Conservation (phyloP, 768 basidiomycete genomes). For the Lepiota venenata region DNA sequence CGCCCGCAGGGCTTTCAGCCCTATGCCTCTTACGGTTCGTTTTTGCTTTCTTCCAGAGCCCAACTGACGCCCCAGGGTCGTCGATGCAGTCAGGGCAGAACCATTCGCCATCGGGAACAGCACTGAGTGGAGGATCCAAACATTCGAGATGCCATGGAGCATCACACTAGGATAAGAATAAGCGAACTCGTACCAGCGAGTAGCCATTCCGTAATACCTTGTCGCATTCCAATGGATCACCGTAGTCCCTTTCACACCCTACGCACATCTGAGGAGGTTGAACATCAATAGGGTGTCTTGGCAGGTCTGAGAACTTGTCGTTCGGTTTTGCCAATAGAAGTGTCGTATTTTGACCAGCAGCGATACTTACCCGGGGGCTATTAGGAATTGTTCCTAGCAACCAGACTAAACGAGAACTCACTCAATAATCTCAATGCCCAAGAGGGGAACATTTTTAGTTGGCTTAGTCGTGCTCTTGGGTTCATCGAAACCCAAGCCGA, state of each 20-base stretch:
- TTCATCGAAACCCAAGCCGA: slow-evolving; percentile 76
- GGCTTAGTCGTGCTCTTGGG: slow-evolving; percentile 89
- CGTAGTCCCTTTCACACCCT: slow-evolving; percentile 66
- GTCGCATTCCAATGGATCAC: slow-evolving; percentile 86
- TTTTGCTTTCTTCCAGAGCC: slow-evolving; percentile 28
- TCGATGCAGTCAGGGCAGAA: slow-evolving; percentile 77
- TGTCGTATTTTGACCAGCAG: slow-evolving; percentile 84
- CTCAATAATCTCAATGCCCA: slow-evolving; percentile 80
- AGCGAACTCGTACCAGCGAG: slow-evolving; percentile 4
- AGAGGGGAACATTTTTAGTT: slow-evolving; percentile 62
- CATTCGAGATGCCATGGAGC: slow-evolving; percentile 83
- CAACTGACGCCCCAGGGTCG: slow-evolving; percentile 54
- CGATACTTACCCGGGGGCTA: slow-evolving; percentile 47
- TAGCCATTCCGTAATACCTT: slow-evolving; percentile 47
- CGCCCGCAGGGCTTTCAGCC: neutral
- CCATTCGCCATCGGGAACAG: slow-evolving; percentile 89
- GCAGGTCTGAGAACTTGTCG: slow-evolving; percentile 72
- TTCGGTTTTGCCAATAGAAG: slow-evolving; percentile 77
- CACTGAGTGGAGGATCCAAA: slow-evolving; percentile 70
- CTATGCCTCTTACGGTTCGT: slow-evolving; percentile 11
- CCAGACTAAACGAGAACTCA: slow-evolving; percentile 28
- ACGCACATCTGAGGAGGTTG: slow-evolving; percentile 66
- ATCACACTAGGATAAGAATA: slow-evolving; percentile 62
- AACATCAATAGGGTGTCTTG: slow-evolving; percentile 76
- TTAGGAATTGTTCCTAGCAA: neutral